Evolutionary conservation across 2,329 filamentous ascomycete genomes (phyloP).

Genomic region (Hymenoscyphus infarciens): DNA sequence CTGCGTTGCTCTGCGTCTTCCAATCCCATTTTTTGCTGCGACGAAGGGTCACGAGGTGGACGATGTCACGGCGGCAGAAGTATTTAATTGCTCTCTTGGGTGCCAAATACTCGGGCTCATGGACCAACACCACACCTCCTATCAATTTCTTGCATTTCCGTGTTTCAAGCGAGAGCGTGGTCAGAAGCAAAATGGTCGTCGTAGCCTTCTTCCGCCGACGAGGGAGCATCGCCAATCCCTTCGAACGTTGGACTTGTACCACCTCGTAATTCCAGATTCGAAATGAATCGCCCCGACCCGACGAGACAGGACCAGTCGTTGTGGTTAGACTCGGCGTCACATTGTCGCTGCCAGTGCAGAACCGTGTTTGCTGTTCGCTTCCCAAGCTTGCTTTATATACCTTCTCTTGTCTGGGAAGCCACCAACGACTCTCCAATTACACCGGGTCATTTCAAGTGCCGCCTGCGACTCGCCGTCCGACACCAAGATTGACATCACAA

Average conservation of each 20-base stretch:
- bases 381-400: constrained; percentile 1
- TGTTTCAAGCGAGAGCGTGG: not conserved
- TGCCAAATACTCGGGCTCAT: constrained; percentile 6
- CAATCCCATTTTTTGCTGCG: not conserved
- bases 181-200: not conserved
- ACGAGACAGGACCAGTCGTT: constrained; percentile 18
- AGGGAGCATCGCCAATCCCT: constrained; percentile 9
- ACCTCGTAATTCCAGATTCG: constrained; percentile 23
- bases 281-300: constrained; percentile 18
- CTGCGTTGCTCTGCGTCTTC: not conserved
- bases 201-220: not conserved
- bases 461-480: constrained; percentile 19
- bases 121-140: not conserved
- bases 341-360: constrained; percentile 18
- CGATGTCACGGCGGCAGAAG: not conserved
- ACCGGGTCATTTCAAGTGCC: constrained; percentile 4
- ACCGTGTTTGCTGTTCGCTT: constrained; percentile 13
- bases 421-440: not conserved
- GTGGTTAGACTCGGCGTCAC: constrained; percentile 27
- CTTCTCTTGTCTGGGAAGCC: not conserved
- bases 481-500: constrained; percentile 17
- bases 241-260: constrained; percentile 16
- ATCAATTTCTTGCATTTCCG: not conserved
- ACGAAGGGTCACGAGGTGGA: constrained; percentile 2
- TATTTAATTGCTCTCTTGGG: constrained; percentile 10